phyloP scores from a whole-genome alignment of 331 rosid genomes.

The Telfairia occidentalis region DNA sequence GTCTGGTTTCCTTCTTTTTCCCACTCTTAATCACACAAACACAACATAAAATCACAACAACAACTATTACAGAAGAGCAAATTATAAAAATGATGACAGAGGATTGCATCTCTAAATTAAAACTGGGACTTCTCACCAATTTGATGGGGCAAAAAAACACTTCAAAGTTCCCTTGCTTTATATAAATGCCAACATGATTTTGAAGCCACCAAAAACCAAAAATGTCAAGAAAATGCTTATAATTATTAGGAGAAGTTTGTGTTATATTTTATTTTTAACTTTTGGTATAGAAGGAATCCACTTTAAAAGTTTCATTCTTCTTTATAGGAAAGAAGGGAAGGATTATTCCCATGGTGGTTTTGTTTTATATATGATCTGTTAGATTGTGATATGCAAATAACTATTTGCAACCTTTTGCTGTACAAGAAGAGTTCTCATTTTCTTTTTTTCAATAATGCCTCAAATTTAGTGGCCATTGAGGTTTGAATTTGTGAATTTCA shows the following conservation, averaged over 20 bases:
- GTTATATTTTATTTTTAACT: neutral
- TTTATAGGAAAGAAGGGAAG: neutral
- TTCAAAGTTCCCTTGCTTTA: neutral
- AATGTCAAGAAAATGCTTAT: neutral
- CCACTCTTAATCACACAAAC: neutral
- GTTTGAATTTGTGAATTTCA: too few relatives aligned
- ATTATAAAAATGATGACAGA: slow-evolving; percentile 8
- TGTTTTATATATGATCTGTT: neutral
- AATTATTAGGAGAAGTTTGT: neutral
- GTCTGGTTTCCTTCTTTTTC: neutral
- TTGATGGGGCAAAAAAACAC: neutral
- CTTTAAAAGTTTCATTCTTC: neutral
- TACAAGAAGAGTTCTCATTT: too few relatives aligned
- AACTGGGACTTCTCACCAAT: neutral
- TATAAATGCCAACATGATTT: neutral
- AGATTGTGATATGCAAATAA: neutral
- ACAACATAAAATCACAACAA: neutral
- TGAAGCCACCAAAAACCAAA: neutral
- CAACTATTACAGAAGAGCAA: neutral
- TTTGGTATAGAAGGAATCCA: neutral
- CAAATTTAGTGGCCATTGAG: too few relatives aligned
- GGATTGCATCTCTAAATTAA: neutral
- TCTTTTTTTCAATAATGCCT: too few relatives aligned
- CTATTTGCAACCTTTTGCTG: too few relatives aligned
- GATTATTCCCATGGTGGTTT: neutral